phyloP scores from a whole-genome alignment of 805 yeast genomes.

The Millerozyma miso region DNA sequence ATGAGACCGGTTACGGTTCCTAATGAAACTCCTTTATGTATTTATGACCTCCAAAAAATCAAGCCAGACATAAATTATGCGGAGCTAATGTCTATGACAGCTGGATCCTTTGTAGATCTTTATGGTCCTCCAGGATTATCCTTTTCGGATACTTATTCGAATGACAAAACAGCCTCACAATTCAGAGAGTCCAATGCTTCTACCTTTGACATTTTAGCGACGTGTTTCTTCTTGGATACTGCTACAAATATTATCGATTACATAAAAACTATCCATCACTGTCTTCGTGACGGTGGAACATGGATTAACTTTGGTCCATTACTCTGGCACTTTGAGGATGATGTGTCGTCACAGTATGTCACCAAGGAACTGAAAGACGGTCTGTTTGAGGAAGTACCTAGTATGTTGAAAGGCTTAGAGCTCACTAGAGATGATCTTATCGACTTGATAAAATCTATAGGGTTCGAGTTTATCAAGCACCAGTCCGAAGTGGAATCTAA shows the following conservation, averaged over 20 bases:
- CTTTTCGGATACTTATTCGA: conserved; percentile 31
- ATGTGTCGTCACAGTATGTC: conserved; percentile 22
- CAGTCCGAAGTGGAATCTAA: conserved; percentile 43
- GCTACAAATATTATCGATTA: conserved; percentile 58
- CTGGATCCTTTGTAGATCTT: conserved; percentile 68
- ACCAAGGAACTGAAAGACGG: conserved; percentile 14
- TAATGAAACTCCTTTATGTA: conserved; percentile 43
- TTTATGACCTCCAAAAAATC: conserved; percentile 22
- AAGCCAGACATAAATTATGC: conserved; percentile 40
- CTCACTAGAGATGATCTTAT: conserved; percentile 53
- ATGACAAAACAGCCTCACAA: conserved; percentile 33
- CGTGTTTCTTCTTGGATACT: conserved; percentile 64
- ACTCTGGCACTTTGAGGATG: conserved; percentile 68
- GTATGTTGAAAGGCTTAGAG: conserved; percentile 53
- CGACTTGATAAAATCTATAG: conserved; percentile 40
- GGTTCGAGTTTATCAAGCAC: conserved; percentile 46
- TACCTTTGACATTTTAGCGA: conserved; percentile 44
- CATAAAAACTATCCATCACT: conserved; percentile 43
- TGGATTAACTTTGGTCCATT: conserved; percentile 71
- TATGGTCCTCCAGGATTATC: conserved; percentile 49
- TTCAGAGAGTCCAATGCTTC: conserved; percentile 39
- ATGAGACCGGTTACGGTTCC: conserved; percentile 51
- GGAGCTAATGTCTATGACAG: conserved; percentile 63
- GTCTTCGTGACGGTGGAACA: conserved; percentile 41
- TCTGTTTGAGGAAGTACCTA: neutral